A percentile compares a stretch with the other conserved stretches of the same genome.
Evolutionary conservation across 192 early-diverging fungal species (phyloP).

Genomic region (Coemansia sp.): DNA sequence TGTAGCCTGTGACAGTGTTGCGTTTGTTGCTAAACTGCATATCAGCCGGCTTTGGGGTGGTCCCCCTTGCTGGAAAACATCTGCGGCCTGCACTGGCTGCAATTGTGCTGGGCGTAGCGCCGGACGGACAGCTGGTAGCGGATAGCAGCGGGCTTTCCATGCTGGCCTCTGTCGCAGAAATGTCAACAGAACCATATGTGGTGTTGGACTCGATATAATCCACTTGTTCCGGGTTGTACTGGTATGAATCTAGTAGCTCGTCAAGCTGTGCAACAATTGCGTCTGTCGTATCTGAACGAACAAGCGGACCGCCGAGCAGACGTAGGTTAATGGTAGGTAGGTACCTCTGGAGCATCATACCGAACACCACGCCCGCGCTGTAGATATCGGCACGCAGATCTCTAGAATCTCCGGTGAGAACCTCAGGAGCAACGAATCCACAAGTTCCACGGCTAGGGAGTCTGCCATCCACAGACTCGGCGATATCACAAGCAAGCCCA

Average conservation of each 20-base stretch:
- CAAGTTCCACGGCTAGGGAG: constrained; percentile 68
- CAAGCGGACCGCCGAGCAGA: constrained; percentile 67
- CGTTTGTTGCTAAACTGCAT: constrained; percentile 21
- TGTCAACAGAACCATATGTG: constrained; percentile 1
- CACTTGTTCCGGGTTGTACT: constrained; percentile 30
- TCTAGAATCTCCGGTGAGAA: constrained; percentile 38
- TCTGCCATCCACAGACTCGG: constrained; percentile 13
- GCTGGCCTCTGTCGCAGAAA: neutral
- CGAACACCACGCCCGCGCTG: constrained; percentile 66
- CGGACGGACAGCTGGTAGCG: constrained; percentile 6
- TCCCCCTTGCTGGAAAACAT: neutral
- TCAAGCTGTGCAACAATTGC: constrained; percentile 55
- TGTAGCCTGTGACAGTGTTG: constrained; percentile 2
- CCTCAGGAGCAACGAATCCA: constrained; percentile 73
- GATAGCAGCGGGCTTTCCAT: neutral
- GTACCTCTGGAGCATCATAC: constrained; percentile 73
- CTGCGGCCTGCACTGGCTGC: neutral
- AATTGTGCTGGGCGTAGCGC: neutral
- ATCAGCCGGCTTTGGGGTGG: constrained; percentile 10
- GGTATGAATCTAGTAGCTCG: constrained; percentile 51
- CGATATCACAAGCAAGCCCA: constrained; percentile 62
- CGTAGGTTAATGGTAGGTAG: constrained; percentile 62
- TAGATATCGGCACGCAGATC: constrained; percentile 64
- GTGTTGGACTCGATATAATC: constrained; percentile 36
- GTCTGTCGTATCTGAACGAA: constrained; percentile 67